Base-by-base conservation (phyloP, 2,329 filamentous ascomycete species). In the Chlorencoelia australis region DNA sequence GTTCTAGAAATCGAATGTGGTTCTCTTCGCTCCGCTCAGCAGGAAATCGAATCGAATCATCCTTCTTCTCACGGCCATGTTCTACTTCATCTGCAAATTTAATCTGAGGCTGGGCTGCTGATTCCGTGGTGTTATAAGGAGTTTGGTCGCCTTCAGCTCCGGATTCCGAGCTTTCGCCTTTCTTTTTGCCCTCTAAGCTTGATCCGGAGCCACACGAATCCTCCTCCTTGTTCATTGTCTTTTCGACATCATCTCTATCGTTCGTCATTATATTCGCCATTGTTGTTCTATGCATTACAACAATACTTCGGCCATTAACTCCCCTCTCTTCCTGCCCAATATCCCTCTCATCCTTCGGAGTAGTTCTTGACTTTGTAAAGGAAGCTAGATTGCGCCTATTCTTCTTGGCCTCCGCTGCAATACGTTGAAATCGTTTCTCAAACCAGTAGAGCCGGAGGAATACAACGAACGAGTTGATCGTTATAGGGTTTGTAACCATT, bases 401-500 rank as follows among this genome's bases (percentile, higher is more conserved):
- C 28, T 64, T 67, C 37, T 76, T 74, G 1, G 83, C 78, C 50
- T 94, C 83, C 21, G 69, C 70, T 10, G 82, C 87, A 46, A 94
- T 73, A 50, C 83, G 71, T 55, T 94, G 82, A 56, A 98, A 96
- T 6, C 88, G 76, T 60, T 93, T 94, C 61, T 98, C 88, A 56
- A 98, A 98, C 89, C 89, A 98, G 61, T 94, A 95, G 2, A 98
- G 67, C 17, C 91, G 82, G 10, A 96, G 70, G 50, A 94, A 89
- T 6, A 98, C 91, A 29, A 98, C 86, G 29, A 75, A 82, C 2
- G 82, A 75, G 54, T 94, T 78, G 50, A 94, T 79, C 30, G 82
- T 79, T 43, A 94, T 91, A 0, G 87, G 87, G 33, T 86, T 94
- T 17, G 80, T 77, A 9, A 85, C 50, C 67, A 86, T 79, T 4